phyloP scores from a whole-genome alignment of 495 filamentous ascomycete genomes.

The Chaetomium cochliodes region DNA sequence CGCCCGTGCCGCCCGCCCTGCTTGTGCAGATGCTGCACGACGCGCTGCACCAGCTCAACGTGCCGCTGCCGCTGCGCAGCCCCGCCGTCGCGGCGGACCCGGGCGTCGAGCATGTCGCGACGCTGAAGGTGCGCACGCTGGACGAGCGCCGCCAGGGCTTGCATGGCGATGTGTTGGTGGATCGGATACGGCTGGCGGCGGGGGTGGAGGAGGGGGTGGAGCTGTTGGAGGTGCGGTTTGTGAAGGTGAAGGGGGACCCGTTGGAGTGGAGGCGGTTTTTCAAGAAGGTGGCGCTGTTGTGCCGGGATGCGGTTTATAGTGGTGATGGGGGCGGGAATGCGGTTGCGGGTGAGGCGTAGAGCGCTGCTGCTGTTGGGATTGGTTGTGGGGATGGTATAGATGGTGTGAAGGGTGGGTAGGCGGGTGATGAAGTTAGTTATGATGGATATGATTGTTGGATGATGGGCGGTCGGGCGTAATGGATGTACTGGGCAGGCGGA shows the following conservation, averaged over 20 bases:
- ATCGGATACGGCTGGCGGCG: constrained; percentile 54
- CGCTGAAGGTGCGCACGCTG: constrained; percentile 68
- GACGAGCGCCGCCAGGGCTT: constrained; percentile 79
- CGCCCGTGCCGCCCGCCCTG: constrained; percentile 69
- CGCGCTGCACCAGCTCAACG: constrained; percentile 76
- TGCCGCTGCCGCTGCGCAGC: constrained; percentile 58
- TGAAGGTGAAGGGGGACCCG: constrained; percentile 94
- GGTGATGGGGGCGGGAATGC: constrained; percentile 29
- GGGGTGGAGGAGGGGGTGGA: constrained; percentile 34
- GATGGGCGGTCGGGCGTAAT: not conserved
- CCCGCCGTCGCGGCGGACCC: not conserved
- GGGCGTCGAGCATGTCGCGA: constrained; percentile 53
- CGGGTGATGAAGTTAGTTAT: not conserved
- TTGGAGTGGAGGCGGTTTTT: constrained; percentile 97
- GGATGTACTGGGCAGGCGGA: constrained; percentile 8
- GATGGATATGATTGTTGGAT: constrained; percentile 11
- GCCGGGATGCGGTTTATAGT: constrained; percentile 75
- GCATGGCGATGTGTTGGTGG: constrained; percentile 80
- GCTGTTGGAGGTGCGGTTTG: constrained; percentile 82
- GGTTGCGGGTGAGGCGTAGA: constrained; percentile 11
- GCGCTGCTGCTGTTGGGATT: not conserved
- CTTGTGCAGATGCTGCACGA: constrained; percentile 78
- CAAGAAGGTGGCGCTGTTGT: constrained; percentile 82
- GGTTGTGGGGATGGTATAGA: not conserved
- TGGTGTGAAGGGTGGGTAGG: not conserved